A percentile compares a stretch with the other conserved stretches of the same genome.
These are phyloP conservation scores for Boletus huronensis DNA, from an alignment of 768 basidiomycete species.

Conservation along the genomic window DNA sequence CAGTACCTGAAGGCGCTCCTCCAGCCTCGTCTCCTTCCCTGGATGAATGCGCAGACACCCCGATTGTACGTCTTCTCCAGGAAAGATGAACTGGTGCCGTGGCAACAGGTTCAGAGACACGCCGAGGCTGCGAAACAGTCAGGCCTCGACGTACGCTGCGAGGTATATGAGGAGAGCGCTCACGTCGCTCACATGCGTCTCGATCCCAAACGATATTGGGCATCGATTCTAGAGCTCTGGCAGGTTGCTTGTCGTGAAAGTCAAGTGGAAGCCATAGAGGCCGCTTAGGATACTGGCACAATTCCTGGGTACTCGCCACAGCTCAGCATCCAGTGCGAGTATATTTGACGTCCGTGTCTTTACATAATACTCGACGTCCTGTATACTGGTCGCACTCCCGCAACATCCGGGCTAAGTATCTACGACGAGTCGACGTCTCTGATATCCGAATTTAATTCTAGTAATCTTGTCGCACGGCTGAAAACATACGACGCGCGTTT, in stretches of 20 bases:
- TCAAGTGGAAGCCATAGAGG: not conserved
- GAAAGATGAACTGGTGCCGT: constrained; percentile 30
- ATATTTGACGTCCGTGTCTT: not conserved
- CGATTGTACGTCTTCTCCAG: constrained; percentile 37
- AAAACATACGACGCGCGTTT: not conserved
- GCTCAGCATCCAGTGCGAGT: not conserved
- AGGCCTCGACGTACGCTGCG: constrained; percentile 27
- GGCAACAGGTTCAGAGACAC: constrained; percentile 26
- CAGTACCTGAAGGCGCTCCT: constrained; percentile 13
- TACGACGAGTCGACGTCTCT: not conserved
- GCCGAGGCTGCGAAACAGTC: constrained; percentile 18
- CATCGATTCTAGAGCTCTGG: constrained; percentile 23
- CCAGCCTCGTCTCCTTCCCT: constrained; percentile 28
- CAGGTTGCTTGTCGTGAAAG: constrained; percentile 7
- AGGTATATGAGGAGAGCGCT: constrained; percentile 32
- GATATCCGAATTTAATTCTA: not conserved
- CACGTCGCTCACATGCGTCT: constrained; percentile 35
- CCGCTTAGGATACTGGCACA: not conserved
- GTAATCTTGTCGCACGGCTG: not conserved
- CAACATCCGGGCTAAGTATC: not conserved
- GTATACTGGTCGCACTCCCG: not conserved
- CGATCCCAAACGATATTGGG: constrained; percentile 31
- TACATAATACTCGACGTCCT: not conserved
- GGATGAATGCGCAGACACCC: constrained; percentile 30
- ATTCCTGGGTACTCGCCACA: no score